Percentiles rank a stretch among this genome's conserved stretches.
Conservation (phyloP, 257 asterid genomes). For the Solanum pinnatisectum region DNA sequence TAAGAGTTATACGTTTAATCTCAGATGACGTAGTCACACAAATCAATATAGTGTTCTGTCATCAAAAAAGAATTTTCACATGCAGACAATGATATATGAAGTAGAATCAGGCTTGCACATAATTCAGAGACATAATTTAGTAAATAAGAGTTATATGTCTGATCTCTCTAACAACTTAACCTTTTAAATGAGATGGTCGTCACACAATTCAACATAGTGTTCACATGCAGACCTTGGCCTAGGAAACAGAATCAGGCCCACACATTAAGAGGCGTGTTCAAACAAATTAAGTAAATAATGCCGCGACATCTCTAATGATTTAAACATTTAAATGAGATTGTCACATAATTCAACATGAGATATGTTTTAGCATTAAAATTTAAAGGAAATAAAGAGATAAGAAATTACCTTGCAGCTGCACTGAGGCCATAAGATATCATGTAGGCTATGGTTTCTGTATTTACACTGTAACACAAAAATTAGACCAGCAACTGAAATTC, state of each 20-base stretch:
- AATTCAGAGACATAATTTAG: neutral
- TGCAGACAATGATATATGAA: neutral
- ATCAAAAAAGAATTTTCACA: neutral
- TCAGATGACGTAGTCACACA: neutral
- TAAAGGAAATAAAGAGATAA: neutral
- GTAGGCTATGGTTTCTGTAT: conserved; percentile 33
- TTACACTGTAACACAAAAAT: conserved; percentile 17
- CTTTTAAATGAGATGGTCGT: neutral
- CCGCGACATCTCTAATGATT: neutral
- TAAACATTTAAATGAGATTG: neutral
- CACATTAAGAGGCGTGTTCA: neutral
- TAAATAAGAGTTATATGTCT: neutral
- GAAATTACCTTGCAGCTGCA: conserved; percentile 71
- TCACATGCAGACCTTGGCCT: neutral
- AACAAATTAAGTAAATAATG: neutral
- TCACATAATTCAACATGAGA: neutral
- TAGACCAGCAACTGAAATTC: neutral
- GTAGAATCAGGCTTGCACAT: neutral
- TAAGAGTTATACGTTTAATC: neutral
- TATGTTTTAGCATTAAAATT: neutral
- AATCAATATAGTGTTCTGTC: neutral
- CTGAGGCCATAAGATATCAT: conserved; percentile 76
- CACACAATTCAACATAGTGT: neutral
- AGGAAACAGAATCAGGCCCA: neutral
- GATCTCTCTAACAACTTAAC: neutral